Percentiles rank a stretch among this genome's conserved stretches.
These are phyloP conservation scores for Tulasnella sp. DNA, from an alignment of 768 basidiomycete species.

Conservation along the genomic window DNA sequence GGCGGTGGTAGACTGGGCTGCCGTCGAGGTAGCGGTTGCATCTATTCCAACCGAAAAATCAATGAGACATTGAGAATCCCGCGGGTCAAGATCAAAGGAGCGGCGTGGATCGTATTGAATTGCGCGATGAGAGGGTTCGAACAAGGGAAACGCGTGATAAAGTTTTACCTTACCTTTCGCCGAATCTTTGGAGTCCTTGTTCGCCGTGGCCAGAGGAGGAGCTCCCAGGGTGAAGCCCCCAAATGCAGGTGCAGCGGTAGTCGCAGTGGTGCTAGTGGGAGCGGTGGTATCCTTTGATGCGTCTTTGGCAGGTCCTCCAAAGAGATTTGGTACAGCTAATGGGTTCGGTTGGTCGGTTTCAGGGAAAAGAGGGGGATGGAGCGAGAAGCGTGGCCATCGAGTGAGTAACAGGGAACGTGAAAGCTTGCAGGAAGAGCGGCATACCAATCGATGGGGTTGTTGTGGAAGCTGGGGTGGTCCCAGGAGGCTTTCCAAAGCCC, in stretches of 20 bases:
- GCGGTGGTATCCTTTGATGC: neutral
- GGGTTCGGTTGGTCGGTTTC: neutral
- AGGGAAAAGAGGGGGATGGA: neutral
- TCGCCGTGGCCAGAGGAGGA: neutral
- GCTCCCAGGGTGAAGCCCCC: neutral
- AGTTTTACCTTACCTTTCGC: neutral
- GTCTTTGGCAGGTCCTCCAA: constrained; percentile 13
- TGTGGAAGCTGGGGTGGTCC: neutral
- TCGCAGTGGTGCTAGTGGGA: neutral
- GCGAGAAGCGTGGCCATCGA: neutral
- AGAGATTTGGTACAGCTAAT: constrained; percentile 14
- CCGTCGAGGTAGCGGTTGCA: neutral
- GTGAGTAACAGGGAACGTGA: neutral
- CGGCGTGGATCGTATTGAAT: neutral
- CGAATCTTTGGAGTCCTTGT: neutral
- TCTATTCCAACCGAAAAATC: neutral
- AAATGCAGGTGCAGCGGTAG: neutral
- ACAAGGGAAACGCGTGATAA: neutral
- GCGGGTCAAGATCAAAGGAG: neutral
- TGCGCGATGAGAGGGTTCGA: neutral
- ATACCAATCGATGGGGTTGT: constrained; percentile 5
- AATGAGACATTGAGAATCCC: neutral
- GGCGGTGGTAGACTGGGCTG: neutral
- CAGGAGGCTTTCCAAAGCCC: neutral
- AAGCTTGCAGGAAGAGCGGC: neutral